Conservation (phyloP, 2,329 filamentous ascomycete genomes). For the Bipolaris cookei region DNA sequence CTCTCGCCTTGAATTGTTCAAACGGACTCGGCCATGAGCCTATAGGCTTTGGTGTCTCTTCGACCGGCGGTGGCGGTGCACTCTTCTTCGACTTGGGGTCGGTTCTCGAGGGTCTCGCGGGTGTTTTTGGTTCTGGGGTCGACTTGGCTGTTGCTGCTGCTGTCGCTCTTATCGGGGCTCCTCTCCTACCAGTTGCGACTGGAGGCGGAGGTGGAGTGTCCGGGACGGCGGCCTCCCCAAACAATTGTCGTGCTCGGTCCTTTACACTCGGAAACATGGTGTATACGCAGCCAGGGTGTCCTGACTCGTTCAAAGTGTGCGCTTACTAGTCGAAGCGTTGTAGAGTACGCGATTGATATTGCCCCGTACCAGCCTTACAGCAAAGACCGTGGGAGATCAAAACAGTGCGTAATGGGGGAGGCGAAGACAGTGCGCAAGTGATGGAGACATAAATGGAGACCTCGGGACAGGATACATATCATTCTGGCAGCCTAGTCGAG, state of each 20-base stretch:
- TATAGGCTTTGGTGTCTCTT: constrained; percentile 14
- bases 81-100: constrained; percentile 6
- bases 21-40: constrained; percentile 17
- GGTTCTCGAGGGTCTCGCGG: neutral
- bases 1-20: constrained; percentile 9
- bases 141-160: constrained; percentile 15
- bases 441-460: constrained; percentile 14
- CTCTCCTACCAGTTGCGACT: constrained; percentile 16
- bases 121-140: constrained; percentile 14
- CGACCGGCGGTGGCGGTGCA: constrained; percentile 4
- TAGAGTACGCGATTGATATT: constrained; percentile 3
- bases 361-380: constrained; percentile 1
- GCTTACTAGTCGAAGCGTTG: neutral
- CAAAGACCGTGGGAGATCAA: constrained; percentile 3
- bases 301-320: constrained; percentile 4
- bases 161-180: constrained; percentile 15
- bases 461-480: constrained; percentile 13
- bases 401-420: constrained; percentile 3
- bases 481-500: constrained; percentile 15
- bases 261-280: constrained; percentile 33
- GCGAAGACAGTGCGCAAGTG: constrained; percentile 10
- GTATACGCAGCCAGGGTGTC: constrained; percentile 3
- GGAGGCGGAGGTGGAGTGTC: constrained; percentile 12
- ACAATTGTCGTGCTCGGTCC: constrained; percentile 24
- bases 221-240: constrained; percentile 11